phyloP scores from a whole-genome alignment of 169 alveolate genomes.

The Besnoitia besnoiti region DNA sequence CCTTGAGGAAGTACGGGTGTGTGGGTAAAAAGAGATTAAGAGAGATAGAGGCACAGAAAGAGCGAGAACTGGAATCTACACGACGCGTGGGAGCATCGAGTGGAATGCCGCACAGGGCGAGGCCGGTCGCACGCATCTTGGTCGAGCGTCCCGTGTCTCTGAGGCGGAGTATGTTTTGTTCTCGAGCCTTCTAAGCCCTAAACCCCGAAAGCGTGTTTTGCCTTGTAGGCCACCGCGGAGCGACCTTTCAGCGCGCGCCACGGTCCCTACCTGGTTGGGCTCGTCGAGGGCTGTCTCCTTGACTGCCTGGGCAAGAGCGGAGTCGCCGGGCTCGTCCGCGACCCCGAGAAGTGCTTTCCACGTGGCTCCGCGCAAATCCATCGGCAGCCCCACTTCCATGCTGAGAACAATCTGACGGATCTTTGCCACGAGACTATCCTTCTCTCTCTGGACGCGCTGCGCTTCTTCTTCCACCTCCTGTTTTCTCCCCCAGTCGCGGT shows the following conservation, averaged over 20 bases:
- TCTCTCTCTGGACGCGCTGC: background rate
- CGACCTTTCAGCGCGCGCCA: no score
- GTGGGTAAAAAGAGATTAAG: no score
- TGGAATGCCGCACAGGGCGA: no score
- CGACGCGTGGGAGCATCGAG: no score
- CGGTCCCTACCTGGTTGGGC: slow-evolving; percentile 61
- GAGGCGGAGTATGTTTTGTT: background rate
- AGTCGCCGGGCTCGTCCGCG: background rate
- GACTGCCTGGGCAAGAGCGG: slow-evolving; percentile 7
- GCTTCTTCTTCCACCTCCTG: background rate
- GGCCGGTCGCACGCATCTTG: no score
- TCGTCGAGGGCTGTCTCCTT: slow-evolving; percentile 56
- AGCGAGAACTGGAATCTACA: no score
- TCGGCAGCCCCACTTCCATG: slow-evolving; percentile 45
- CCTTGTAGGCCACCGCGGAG: no score
- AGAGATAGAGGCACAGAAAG: no score
- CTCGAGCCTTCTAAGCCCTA: background rate
- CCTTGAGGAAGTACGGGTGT: no score
- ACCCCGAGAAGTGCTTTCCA: slow-evolving; percentile 56
- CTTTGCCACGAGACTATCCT: slow-evolving; percentile 27
- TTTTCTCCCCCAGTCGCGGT: no score
- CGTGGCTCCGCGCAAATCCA: slow-evolving; percentile 44
- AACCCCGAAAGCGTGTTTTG: no score
- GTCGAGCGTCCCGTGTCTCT: no score
- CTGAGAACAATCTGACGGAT: background rate